These are phyloP conservation scores for Fulvia fulva DNA, from an alignment of 2,329 filamentous ascomycete species.

Conservation along the genomic window DNA sequence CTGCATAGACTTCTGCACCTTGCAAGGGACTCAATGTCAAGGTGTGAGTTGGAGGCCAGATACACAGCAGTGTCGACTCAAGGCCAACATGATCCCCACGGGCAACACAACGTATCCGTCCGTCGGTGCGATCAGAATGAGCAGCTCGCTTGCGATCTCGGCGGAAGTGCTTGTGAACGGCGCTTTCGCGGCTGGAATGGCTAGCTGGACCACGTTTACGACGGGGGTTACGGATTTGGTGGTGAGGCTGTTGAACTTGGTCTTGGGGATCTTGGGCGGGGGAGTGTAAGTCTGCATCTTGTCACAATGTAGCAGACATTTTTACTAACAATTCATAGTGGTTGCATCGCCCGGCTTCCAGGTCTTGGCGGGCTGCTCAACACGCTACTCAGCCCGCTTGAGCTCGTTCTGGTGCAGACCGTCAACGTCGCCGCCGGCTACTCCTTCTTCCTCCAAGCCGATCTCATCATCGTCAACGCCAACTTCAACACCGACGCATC, in stretches of 20 bases:
- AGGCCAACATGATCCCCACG: not conserved
- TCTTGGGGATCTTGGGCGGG: not conserved
- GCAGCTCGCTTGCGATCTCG: not conserved
- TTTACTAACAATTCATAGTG: not conserved
- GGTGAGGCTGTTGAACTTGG: not conserved
- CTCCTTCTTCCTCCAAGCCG: slow-evolving; percentile 2
- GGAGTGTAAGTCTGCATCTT: not conserved
- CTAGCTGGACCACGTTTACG: not conserved
- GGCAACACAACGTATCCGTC: not conserved
- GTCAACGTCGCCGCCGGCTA: not conserved
- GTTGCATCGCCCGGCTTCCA: not conserved
- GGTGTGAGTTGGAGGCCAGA: slow-evolving; percentile 1
- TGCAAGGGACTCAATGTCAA: slow-evolving; percentile 1
- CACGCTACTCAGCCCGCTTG: not conserved
- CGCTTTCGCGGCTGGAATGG: slow-evolving; percentile 1
- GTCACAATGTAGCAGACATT: not conserved
- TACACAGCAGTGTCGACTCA: not conserved
- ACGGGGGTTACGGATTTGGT: not conserved
- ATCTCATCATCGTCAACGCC: not conserved
- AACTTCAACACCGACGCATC: not conserved
- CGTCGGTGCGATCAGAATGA: not conserved
- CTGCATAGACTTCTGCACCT: slow-evolving; percentile 2
- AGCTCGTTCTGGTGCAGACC: not conserved
- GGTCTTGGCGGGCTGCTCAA: not conserved
- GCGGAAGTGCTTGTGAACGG: not conserved